These are phyloP conservation scores for Colletotrichum ledebouriae DNA, from an alignment of 2,329 filamentous ascomycete species.

Conservation along the genomic window DNA sequence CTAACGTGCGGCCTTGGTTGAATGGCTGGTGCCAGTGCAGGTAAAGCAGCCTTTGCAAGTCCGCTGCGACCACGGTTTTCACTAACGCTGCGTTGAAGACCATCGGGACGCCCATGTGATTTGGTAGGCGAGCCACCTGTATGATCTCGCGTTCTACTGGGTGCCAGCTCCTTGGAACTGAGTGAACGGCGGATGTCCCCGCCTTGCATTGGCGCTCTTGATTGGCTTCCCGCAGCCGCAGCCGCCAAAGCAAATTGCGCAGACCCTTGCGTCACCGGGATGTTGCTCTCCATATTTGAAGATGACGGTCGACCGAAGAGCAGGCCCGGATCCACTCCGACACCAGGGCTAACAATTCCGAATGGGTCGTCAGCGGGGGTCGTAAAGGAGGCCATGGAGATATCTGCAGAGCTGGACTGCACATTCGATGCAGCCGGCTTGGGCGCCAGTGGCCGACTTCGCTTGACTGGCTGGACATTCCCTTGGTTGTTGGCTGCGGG, in stretches of 20 bases:
- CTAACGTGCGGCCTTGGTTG: conserved; percentile 53
- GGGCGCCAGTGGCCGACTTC: conserved; percentile 63
- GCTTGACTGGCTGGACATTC: conserved; percentile 52
- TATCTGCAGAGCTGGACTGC: conserved; percentile 30
- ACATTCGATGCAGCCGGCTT: conserved; percentile 58
- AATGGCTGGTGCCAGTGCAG: conserved; percentile 62
- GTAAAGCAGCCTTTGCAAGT: conserved; percentile 57
- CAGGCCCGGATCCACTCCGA: conserved; percentile 71
- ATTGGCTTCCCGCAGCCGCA: conserved; percentile 38
- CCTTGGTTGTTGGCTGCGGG: conserved; percentile 44
- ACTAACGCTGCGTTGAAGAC: conserved; percentile 67
- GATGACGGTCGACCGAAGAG: conserved; percentile 67
- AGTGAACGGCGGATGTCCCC: conserved; percentile 59
- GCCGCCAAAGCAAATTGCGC: conserved; percentile 40
- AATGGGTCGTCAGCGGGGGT: conserved; percentile 65
- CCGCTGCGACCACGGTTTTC: conserved; percentile 65
- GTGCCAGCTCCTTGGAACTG: conserved; percentile 59
- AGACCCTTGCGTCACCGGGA: conserved; percentile 43
- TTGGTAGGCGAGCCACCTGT: conserved; percentile 66
- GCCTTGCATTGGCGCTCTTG: conserved; percentile 46
- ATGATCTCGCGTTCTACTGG: conserved; percentile 58
- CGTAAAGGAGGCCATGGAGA: conserved; percentile 57
- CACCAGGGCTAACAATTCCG: conserved; percentile 58
- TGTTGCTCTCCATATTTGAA: conserved; percentile 59
- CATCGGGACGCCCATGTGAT: conserved; percentile 58